Base-by-base conservation (phyloP, 202 grass and related monocot species). In the Digitaria exilis region DNA sequence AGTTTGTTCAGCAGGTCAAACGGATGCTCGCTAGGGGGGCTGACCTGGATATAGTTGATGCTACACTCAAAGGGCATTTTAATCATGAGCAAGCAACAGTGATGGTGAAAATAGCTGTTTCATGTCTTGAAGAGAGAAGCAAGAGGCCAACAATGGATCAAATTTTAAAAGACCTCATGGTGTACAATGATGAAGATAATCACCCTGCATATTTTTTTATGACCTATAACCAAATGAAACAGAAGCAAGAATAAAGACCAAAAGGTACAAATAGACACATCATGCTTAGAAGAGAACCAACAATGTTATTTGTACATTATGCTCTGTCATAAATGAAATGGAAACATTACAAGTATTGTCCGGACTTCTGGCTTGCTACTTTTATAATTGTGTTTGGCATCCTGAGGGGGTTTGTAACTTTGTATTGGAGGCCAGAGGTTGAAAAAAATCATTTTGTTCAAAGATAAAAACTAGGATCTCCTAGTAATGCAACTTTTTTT, bases 121-220 rank as follows among this genome's bases (percentile, higher is more conserved):
- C 87, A 10, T 90, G 94, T 71, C 82, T 97, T 52, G 89, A 87
- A 79, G 89, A 92, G 76, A 75, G 78, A 82, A 76, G 82, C 57
- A 79, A 58, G 39, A 91, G 91, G 63, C 94, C 91, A 51, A 89
- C 91, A 60, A 97, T 97, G 94, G 64, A 89, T 84, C 87, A 90
- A 41, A 85, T 93, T 65, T 79, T 75, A 34, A 84, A 90, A 69
- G 74, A 84, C 60, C 82, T 94, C 4, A 84, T 87, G 74, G 73
- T 45, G 41, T 83, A 42, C 1, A 45, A 81, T 16, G 88, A 93
- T 55, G 87, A 73, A 71, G 88, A 80, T 61, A 30, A 58, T 70
- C 81, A 84, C 71, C 68, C 75, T 49, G 78, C 70, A 57, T 86
- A 74, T 43, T 69, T 59, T n/a, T 37, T 82, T 6, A 74, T 88